Evolutionary conservation across 371 early-diverging fungal genomes (phyloP).

Genomic region (Chytridiales sp.): DNA sequence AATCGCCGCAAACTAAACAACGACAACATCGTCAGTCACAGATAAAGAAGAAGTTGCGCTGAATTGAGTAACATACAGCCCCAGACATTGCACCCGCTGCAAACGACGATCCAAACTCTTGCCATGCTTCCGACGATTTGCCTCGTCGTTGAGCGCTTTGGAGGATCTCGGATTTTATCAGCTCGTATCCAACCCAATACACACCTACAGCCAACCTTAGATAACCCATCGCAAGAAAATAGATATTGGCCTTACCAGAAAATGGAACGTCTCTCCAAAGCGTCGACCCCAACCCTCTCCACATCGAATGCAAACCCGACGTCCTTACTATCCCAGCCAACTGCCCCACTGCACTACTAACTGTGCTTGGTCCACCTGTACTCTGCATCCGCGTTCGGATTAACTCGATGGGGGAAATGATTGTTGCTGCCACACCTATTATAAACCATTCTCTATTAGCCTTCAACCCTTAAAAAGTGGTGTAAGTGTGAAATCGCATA

Average conservation of each 20-base stretch:
- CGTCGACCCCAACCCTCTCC: constrained; percentile 88
- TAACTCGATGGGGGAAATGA: constrained; percentile 87
- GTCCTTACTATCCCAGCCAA: constrained; percentile 60
- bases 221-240: not conserved
- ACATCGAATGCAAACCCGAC: constrained; percentile 67
- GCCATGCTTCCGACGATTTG: not conserved
- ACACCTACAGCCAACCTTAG: constrained; percentile 55
- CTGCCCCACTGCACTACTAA: constrained; percentile 57
- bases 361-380: constrained; percentile 26
- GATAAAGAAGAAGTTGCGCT: not conserved
- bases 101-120: constrained; percentile 33
- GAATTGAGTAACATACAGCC: constrained; percentile 19
- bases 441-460: not conserved
- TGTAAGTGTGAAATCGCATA: constrained; percentile 30
- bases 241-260: too few relatives aligned
- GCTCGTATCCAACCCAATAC: constrained; percentile 92
- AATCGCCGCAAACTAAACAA: constrained; percentile 71
- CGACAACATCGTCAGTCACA: constrained; percentile 1
- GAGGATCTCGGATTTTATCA: constrained; percentile 41
- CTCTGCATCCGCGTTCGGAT: constrained; percentile 89
- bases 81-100: constrained; percentile 43
- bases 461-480: not conserved
- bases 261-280: constrained; percentile 96
- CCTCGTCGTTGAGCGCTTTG: not conserved
- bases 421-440: constrained; percentile 70